Conservation (phyloP, 345 rosid species). For the Salix suchowensis region DNA sequence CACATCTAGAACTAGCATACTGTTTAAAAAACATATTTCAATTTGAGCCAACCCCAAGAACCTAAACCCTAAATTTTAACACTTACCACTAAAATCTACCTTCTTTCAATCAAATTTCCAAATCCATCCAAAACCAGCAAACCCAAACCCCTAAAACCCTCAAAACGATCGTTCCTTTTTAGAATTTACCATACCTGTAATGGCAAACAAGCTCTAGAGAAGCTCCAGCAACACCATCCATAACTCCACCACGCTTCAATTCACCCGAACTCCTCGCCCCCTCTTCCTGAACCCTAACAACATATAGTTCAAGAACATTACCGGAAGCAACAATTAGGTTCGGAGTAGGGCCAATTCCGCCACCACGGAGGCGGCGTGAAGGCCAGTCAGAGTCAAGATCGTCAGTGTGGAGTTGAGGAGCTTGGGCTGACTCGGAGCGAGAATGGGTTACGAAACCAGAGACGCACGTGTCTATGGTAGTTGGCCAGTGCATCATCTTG, state of each 20-base stretch:
- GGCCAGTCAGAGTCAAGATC: constrained; percentile 56
- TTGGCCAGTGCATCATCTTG: constrained; percentile 97
- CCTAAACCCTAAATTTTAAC: too few relatives aligned
- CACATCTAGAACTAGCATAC: too few relatives aligned
- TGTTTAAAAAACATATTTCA: too few relatives aligned
- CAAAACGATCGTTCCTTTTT: background rate
- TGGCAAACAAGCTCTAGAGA: constrained; percentile 92
- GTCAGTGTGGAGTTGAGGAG: constrained; percentile 38
- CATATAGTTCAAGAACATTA: constrained; percentile 77
- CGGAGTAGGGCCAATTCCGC: constrained; percentile 65
- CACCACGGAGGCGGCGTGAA: constrained; percentile 53
- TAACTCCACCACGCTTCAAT: constrained; percentile 60
- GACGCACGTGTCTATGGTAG: constrained; percentile 75
- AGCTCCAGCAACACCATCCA: constrained; percentile 76
- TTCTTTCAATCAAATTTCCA: background rate
- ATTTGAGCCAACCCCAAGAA: too few relatives aligned
- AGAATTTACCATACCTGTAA: constrained; percentile 44
- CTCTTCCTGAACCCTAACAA: constrained; percentile 78
- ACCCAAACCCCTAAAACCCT: background rate
- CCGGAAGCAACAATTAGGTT: constrained; percentile 70
- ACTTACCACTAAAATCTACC: background rate
- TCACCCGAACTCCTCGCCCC: constrained; percentile 39
- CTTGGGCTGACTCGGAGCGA: constrained; percentile 44
- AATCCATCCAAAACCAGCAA: background rate
- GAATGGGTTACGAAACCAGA: constrained; percentile 83